These are phyloP conservation scores for Phyllosticta citribraziliensis DNA, from an alignment of 2,329 filamentous ascomycete species.

Conservation along the genomic window DNA sequence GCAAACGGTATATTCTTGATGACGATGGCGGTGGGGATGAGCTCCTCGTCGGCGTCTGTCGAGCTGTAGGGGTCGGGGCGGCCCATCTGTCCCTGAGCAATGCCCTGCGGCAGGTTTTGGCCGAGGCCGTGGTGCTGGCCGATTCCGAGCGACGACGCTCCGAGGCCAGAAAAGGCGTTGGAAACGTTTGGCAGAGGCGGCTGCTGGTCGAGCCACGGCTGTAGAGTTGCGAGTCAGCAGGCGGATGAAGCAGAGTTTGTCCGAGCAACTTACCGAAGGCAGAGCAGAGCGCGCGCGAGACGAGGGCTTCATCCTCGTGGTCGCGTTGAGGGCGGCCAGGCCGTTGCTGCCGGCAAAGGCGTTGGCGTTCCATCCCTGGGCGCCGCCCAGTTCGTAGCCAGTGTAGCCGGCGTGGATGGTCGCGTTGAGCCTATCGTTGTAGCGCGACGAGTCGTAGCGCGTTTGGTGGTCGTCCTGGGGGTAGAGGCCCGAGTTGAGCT, in stretches of 20 bases:
- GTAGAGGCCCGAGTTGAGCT: slow-evolving; percentile 56
- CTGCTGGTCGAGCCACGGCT: slow-evolving; percentile 57
- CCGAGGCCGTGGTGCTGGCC: slow-evolving; percentile 6
- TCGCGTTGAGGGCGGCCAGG: slow-evolving; percentile 49
- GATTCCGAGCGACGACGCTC: slow-evolving; percentile 20
- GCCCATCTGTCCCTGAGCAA: slow-evolving; percentile 17
- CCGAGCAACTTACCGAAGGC: slow-evolving; percentile 55
- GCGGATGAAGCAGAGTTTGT: slow-evolving; percentile 2
- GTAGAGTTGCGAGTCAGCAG: slow-evolving; percentile 14
- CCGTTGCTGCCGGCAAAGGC: slow-evolving; percentile 57
- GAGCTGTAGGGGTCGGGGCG: slow-evolving; percentile 35
- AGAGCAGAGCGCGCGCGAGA: slow-evolving; percentile 51
- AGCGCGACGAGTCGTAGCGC: slow-evolving; percentile 42
- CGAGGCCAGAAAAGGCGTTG: slow-evolving; percentile 29
- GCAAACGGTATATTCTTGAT: slow-evolving; percentile 99
- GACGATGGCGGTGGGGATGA: slow-evolving; percentile 96
- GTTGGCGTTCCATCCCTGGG: slow-evolving; percentile 72
- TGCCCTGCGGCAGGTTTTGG: background rate
- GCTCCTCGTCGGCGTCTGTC: slow-evolving; percentile 61
- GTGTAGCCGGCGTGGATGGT: slow-evolving; percentile 51
- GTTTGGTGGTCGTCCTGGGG: slow-evolving; percentile 54
- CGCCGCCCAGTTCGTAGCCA: slow-evolving; percentile 56
- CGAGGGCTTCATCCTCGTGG: slow-evolving; percentile 46
- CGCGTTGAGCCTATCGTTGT: slow-evolving; percentile 50
- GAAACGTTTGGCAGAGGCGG: slow-evolving; percentile 31